Percentiles rank a stretch among this genome's conserved stretches.
These are phyloP conservation scores for Iberis pinnata DNA, from an alignment of 345 rosid species.

Conservation along the genomic window DNA sequence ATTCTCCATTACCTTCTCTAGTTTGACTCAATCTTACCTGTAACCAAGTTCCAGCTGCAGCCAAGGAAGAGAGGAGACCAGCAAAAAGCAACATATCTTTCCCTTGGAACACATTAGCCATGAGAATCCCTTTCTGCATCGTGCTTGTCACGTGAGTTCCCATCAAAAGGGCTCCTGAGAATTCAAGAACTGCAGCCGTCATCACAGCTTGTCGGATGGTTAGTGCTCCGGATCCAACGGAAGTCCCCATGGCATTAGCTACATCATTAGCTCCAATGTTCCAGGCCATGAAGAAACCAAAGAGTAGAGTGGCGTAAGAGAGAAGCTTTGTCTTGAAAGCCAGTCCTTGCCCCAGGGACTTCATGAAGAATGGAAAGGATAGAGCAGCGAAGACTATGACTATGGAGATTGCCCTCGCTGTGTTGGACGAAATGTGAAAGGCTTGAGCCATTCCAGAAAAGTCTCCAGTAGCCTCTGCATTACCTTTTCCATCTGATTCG, in stretches of 20 bases:
- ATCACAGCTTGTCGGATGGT: slow-evolving; percentile 75
- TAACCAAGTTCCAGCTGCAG: slow-evolving; percentile 96
- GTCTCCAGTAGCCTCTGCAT: slow-evolving; percentile 29
- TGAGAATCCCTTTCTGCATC: slow-evolving; percentile 96
- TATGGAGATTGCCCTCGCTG: slow-evolving; percentile 56
- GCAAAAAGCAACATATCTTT: slow-evolving; percentile 73
- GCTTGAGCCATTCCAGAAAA: slow-evolving; percentile 75
- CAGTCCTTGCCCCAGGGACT: slow-evolving; percentile 55
- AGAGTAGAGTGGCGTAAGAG: slow-evolving; percentile 66
- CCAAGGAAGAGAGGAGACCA: slow-evolving; percentile 77
- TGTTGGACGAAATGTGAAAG: slow-evolving; percentile 61
- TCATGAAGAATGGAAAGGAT: slow-evolving; percentile 62
- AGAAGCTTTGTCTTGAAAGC: slow-evolving; percentile 55
- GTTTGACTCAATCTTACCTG: slow-evolving; percentile 44
- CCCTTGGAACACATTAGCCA: slow-evolving; percentile 83
- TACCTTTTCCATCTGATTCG: slow-evolving; percentile 24
- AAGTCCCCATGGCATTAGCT: slow-evolving; percentile 99
- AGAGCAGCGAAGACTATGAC: slow-evolving; percentile 68
- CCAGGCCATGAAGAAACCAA: slow-evolving; percentile 99
- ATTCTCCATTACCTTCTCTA: no score
- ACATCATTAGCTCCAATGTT: slow-evolving; percentile 98
- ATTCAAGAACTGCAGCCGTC: slow-evolving; percentile 84
- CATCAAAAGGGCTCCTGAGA: slow-evolving; percentile 92
- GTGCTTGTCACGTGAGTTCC: slow-evolving; percentile 96
- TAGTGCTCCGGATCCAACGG: slow-evolving; percentile 92